Evolutionary conservation across 345 rosid species (phyloP).

Genomic region (Gossypium anomalum): DNA sequence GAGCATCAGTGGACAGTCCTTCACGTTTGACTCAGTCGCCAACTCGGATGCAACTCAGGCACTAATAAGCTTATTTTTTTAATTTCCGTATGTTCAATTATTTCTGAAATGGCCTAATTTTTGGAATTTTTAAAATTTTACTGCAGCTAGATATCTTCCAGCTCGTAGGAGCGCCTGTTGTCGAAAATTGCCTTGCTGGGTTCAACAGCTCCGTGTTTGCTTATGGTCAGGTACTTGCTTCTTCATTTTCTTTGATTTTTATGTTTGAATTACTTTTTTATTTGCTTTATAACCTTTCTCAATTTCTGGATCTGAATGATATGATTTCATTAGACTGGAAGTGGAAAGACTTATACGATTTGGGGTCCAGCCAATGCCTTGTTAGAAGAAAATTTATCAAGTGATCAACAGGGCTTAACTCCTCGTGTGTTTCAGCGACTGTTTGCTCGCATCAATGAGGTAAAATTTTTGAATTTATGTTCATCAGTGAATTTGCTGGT

Average conservation of each 20-base stretch:
- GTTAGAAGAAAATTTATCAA: constrained; percentile 49
- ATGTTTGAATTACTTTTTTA: neutral
- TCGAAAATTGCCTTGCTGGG: constrained; percentile 93
- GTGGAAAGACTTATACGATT: constrained; percentile 96
- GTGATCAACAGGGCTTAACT: constrained; percentile 83
- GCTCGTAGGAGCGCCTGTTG: constrained; percentile 86
- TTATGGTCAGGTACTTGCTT: constrained; percentile 76
- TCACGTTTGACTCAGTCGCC: constrained; percentile 87
- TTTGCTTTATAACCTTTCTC: neutral
- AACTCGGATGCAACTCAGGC: constrained; percentile 74
- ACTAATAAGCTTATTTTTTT: neutral
- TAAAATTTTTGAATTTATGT: constrained; percentile 21
- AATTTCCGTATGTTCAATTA: neutral
- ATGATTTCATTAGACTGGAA: constrained; percentile 63
- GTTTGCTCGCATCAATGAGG: constrained; percentile 86
- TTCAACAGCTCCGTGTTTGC: constrained; percentile 98
- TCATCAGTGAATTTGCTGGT: constrained; percentile 9
- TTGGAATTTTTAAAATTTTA: neutral
- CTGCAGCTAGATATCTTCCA: constrained; percentile 73
- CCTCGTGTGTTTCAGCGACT: constrained; percentile 82
- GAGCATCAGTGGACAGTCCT: constrained; percentile 65
- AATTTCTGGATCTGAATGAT: constrained; percentile 11
- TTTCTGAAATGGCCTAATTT: neutral
- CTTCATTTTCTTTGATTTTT: constrained; percentile 2
- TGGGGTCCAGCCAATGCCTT: constrained; percentile 95